phyloP scores from a whole-genome alignment of 1,139 yeast species.

The Hansenula lynferdii region DNA sequence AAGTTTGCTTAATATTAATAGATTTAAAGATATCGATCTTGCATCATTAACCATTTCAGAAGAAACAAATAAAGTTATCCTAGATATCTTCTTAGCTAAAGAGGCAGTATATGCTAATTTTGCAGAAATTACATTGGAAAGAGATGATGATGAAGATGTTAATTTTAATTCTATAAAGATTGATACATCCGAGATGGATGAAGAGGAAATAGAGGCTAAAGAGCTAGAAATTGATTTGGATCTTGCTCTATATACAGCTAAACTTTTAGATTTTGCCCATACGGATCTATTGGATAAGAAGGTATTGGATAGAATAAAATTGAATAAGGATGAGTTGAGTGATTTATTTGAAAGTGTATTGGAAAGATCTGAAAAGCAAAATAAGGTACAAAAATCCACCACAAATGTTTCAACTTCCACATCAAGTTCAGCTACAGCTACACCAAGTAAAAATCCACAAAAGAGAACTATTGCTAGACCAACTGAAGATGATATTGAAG shows the following conservation, averaged over 20 bases:
- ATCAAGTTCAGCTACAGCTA: background rate
- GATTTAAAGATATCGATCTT: conserved; percentile 26
- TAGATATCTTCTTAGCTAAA: conserved; percentile 25
- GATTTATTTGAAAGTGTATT: conserved; percentile 26
- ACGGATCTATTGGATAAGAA: conserved; percentile 32
- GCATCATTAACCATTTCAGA: conserved; percentile 24
- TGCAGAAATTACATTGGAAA: conserved; percentile 38
- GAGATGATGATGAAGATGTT: conserved; percentile 56
- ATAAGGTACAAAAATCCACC: background rate
- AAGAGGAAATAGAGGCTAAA: conserved; percentile 19
- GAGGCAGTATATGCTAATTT: conserved; percentile 30
- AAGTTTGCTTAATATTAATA: conserved; percentile 17
- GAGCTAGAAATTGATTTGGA: conserved; percentile 37
- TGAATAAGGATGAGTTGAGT: conserved; percentile 48
- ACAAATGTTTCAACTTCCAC: background rate
- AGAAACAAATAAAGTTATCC: conserved; percentile 11
- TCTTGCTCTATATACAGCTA: conserved; percentile 47
- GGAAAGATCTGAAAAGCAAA: conserved; percentile 21
- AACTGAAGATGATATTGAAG: conserved; percentile 3
- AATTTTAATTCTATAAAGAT: conserved; percentile 36
- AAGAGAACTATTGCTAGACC: background rate
- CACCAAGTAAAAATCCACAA: background rate
- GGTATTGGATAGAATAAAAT: conserved; percentile 35
- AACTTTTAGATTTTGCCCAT: conserved; percentile 41
- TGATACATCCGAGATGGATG: conserved; percentile 23